A percentile compares a stretch with the other conserved stretches of the same genome.
These are phyloP conservation scores for Trametes polyzona DNA, from an alignment of 1,284 basidiomycete genomes.

Conservation along the genomic window DNA sequence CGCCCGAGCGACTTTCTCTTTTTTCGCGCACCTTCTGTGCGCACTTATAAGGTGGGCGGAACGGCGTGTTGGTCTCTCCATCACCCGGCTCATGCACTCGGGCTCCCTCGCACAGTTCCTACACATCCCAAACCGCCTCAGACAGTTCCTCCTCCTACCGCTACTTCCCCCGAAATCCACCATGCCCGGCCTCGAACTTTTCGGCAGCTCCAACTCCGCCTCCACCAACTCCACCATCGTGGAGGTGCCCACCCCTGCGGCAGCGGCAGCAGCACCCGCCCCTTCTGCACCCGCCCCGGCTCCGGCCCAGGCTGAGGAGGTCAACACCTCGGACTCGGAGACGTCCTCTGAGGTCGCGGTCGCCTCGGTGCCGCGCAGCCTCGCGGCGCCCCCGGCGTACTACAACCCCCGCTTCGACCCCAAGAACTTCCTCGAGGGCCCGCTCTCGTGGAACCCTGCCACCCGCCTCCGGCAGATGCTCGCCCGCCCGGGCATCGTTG, in stretches of 20 bases:
- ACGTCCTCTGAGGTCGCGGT: constrained; percentile 2
- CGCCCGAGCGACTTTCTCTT: not conserved
- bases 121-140: constrained; percentile 16
- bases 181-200: constrained; percentile 51
- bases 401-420: constrained; percentile 67
- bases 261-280: no score
- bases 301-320: constrained; percentile 19
- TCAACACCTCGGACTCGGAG: constrained; percentile 11
- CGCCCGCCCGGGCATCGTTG: constrained; percentile 75
- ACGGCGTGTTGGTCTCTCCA: constrained; percentile 1
- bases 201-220: constrained; percentile 35
- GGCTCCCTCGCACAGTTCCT: constrained; percentile 6
- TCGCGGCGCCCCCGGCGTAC: constrained; percentile 40
- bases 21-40: not conserved
- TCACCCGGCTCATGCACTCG: constrained; percentile 8
- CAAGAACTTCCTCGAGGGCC: constrained; percentile 69
- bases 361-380: constrained; percentile 14
- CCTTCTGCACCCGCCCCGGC: constrained; percentile 16
- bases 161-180: constrained; percentile 16
- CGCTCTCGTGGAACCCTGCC: constrained; percentile 66
- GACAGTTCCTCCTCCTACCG: no score
- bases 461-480: constrained; percentile 79
- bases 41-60: constrained; percentile 6
- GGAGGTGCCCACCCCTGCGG: constrained; percentile 14
- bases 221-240: constrained; percentile 23